Conservation (phyloP, 768 basidiomycete species). For the Artomyces pyxidatus region DNA sequence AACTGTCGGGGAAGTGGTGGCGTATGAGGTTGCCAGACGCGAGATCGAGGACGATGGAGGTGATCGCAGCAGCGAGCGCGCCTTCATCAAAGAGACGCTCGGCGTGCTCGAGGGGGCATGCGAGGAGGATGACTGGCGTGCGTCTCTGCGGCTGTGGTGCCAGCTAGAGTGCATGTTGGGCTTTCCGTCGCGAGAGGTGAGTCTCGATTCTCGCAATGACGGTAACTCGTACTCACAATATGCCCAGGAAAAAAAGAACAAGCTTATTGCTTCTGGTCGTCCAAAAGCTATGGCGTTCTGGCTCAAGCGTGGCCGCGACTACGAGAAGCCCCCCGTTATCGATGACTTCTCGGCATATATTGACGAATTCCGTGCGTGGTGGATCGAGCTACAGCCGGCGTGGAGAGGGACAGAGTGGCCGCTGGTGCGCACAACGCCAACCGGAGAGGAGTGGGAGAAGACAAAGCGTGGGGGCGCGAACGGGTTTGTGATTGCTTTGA, state of each 20-base stretch:
- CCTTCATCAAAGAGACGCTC: too few species aligned
- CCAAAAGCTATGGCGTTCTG: background rate
- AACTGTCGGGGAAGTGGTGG: too few species aligned
- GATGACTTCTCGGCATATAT: background rate
- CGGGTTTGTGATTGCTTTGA: background rate
- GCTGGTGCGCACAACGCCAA: background rate
- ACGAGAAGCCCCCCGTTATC: background rate
- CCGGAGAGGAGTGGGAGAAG: background rate
- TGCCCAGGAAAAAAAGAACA: background rate
- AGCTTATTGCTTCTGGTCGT: background rate
- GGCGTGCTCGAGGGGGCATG: too few species aligned
- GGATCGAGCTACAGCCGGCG: background rate
- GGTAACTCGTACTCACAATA: too few species aligned
- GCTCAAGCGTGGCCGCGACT: background rate
- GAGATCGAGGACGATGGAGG: too few species aligned
- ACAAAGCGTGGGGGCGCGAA: background rate
- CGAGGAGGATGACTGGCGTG: too few species aligned
- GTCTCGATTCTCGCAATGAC: too few species aligned
- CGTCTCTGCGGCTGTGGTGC: too few species aligned
- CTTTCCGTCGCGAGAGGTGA: too few species aligned
- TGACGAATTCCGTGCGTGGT: background rate
- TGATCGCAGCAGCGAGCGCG: too few species aligned
- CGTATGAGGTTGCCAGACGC: too few species aligned
- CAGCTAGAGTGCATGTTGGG: too few species aligned
- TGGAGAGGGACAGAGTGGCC: background rate